Evolutionary conservation across 2,329 filamentous ascomycete species (phyloP), one percentile per base, ranked within the genome.

Genomic region (Fusarium secorum): DNA sequence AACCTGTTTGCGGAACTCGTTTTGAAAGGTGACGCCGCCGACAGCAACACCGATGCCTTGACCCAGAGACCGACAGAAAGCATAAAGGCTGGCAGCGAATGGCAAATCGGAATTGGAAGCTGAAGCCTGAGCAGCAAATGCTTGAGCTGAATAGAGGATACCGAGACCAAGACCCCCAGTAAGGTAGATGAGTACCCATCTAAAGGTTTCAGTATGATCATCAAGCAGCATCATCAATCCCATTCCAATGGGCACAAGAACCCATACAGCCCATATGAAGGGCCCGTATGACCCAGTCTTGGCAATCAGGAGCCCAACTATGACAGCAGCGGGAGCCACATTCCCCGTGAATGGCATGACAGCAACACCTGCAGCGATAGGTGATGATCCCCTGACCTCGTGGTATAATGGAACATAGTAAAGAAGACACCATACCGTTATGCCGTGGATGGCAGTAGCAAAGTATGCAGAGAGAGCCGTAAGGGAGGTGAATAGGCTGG

Each of bases 21-120:
- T 93, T 78, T 93, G 90, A 80, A 93, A 93, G 57, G 91, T 85
- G 35, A 90, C 89, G 7, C 91, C 90, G 4, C 89, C 88, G 55
- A 92, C 83, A 4, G 90, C 89, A 5, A 93, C 88, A 28, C 90
- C 90, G 14, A 92, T 79, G 0, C 87, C 84, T 76, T 92, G 89
- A 1, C 91, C 91, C 28, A 92, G 85, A 3, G 87, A 85, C n/a
- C 73, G 67, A 41, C 65, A 74, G 81, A 93, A 93, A 57, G 86
- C 87, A 79, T 90, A 91, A 82, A 93, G 87, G 15, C 87, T 89
- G 3, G 88, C 86, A 42, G 90, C 86, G 20, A 70, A 75, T 11
- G 80, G 80, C 15, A 78, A 74, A 3, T 86, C 84, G 2, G 88
- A 83, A 20, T 75, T 74, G 20, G 71, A 73, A 13, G 74, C 74